Percentiles rank a stretch among this genome's conserved stretches.
Conservation (phyloP, 768 basidiomycete genomes). For the Cantharellus anzutake region DNA sequence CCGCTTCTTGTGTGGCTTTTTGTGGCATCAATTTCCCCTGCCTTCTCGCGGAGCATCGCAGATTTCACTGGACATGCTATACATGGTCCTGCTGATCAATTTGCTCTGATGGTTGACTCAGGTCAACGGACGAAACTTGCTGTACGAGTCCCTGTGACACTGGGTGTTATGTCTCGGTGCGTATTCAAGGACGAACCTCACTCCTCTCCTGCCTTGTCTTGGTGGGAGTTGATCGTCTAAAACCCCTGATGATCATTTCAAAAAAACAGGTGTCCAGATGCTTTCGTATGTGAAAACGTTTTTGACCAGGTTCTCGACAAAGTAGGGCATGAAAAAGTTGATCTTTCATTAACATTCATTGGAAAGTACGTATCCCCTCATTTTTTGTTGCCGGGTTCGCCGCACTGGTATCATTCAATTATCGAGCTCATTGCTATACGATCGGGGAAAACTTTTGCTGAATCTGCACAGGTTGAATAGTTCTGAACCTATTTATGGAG, state of each 20-base stretch:
- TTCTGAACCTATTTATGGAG: constrained; percentile 23
- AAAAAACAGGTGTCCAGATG: constrained; percentile 43
- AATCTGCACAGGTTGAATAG: not conserved
- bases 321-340: constrained; percentile 37
- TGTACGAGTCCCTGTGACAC: constrained; percentile 24
- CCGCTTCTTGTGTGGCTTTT: too few relatives aligned
- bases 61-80: too few relatives aligned
- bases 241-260: too few relatives aligned
- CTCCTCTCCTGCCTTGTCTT: too few relatives aligned
- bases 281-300: constrained; percentile 56
- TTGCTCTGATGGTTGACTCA: too few relatives aligned
- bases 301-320: constrained; percentile 52
- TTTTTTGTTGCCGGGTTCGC: not conserved
- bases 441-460: not conserved
- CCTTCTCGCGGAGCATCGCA: too few relatives aligned
- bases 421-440: too few relatives aligned
- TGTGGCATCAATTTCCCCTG: too few relatives aligned
- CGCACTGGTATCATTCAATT: too few relatives aligned
- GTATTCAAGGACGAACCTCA: not conserved
- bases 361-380: constrained; percentile 29
- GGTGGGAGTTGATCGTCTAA: too few relatives aligned
- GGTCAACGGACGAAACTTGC: too few relatives aligned
- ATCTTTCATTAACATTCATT: constrained; percentile 53
- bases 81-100: too few relatives aligned
- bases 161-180: constrained; percentile 41